A percentile compares a stretch with the other conserved stretches of the same genome.
These are phyloP conservation scores for Claviceps quebecensis DNA, from an alignment of 2,329 filamentous ascomycete species.

Conservation along the genomic window DNA sequence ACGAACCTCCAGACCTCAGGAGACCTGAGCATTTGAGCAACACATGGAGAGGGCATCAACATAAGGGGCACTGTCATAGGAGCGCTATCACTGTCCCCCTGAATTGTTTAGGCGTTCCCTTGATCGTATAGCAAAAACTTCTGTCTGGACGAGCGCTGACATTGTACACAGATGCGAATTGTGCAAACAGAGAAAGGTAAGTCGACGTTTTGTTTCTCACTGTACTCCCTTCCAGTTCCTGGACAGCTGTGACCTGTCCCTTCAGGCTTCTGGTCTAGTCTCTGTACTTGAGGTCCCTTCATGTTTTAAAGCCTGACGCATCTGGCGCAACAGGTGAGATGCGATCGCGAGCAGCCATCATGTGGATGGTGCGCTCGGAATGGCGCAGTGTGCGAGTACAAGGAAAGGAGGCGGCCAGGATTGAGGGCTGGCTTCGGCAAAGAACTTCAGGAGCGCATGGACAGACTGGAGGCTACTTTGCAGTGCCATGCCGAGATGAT, in stretches of 20 bases:
- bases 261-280: too few relatives aligned
- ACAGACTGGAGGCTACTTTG: conserved; percentile 53
- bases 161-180: conserved; percentile 49
- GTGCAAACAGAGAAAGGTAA: conserved; percentile 69
- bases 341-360: conserved; percentile 60
- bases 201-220: conserved; percentile 1
- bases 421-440: conserved; percentile 55
- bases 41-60: neutral
- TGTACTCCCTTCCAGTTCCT: neutral
- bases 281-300: too few relatives aligned
- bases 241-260: too few relatives aligned
- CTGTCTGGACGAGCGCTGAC: conserved; percentile 21
- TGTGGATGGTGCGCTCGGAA: conserved; percentile 56
- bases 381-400: conserved; percentile 50
- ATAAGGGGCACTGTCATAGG: neutral
- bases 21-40: too few relatives aligned
- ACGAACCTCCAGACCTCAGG: too few relatives aligned
- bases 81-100: neutral
- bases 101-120: conserved; percentile 8
- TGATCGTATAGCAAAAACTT: neutral
- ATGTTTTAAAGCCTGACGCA: neutral
- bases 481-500: conserved; percentile 53
- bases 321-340: conserved; percentile 42
- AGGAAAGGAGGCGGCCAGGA: conserved; percentile 54
- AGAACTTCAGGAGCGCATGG: conserved; percentile 58